phyloP scores from a whole-genome alignment of 352 stramenopile genomes.

The Pythium diclinum region DNA sequence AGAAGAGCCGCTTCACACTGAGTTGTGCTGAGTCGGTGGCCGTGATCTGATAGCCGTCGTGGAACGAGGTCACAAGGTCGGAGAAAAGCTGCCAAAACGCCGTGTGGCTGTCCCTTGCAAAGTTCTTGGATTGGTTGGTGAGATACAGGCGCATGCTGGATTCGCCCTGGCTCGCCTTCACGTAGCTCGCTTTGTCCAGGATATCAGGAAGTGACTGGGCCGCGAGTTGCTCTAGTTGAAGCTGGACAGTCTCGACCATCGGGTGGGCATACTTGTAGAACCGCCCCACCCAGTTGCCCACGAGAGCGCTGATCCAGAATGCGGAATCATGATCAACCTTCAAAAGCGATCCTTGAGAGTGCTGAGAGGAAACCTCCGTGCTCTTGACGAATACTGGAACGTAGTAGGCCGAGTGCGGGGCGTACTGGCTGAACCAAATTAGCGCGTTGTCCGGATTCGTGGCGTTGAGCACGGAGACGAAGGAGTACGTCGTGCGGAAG shows the following conservation, averaged over 20 bases:
- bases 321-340: slow-evolving; percentile 55
- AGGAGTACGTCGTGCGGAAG: slow-evolving; percentile 91
- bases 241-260: slow-evolving; percentile 54
- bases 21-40: slow-evolving; percentile 44
- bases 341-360: slow-evolving; percentile 60
- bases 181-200: slow-evolving; percentile 31
- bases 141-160: slow-evolving; percentile 51
- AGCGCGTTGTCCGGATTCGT: slow-evolving; percentile 57
- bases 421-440: slow-evolving; percentile 90
- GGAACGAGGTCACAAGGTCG: slow-evolving; percentile 71
- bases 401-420: slow-evolving; percentile 85
- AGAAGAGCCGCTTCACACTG: slow-evolving; percentile 61
- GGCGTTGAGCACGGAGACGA: slow-evolving; percentile 66
- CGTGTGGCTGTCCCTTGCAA: slow-evolving; percentile 49
- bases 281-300: slow-evolving; percentile 80
- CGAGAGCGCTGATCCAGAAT: slow-evolving; percentile 79
- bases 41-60: slow-evolving; percentile 77
- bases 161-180: slow-evolving; percentile 42
- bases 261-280: slow-evolving; percentile 74
- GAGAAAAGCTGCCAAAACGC: slow-evolving; percentile 63
- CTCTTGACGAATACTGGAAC: slow-evolving; percentile 85
- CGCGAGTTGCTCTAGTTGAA: slow-evolving; percentile 50
- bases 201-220: slow-evolving; percentile 37
- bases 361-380: slow-evolving; percentile 41
- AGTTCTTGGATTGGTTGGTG: slow-evolving; percentile 46